phyloP scores from a whole-genome alignment of 2,329 filamentous ascomycete genomes.

The Nectriaceae sp. region DNA sequence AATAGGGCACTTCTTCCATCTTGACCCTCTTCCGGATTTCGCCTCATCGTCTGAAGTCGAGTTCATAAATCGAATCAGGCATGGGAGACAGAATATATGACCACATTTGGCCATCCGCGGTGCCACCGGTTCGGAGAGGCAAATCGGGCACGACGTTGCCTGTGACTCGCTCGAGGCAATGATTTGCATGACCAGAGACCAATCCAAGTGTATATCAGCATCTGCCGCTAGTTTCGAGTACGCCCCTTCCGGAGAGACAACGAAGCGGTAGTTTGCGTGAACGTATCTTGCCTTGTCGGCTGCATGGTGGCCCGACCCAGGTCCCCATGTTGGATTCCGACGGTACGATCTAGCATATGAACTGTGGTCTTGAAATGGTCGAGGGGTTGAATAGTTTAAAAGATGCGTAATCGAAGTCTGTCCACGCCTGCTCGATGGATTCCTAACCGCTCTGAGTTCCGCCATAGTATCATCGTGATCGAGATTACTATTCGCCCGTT shows the following conservation, averaged over 20 bases:
- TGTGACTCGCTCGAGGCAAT: slow-evolving; percentile 90
- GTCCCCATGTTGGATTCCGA: slow-evolving; percentile 77
- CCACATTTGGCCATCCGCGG: slow-evolving; percentile 97
- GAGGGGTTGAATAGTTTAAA: slow-evolving; percentile 84
- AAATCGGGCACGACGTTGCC: slow-evolving; percentile 88
- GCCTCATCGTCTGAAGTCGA: slow-evolving; percentile 69
- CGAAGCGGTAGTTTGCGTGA: slow-evolving; percentile 96
- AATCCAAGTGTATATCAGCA: slow-evolving; percentile 87
- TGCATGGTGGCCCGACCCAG: slow-evolving; percentile 86
- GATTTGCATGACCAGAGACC: slow-evolving; percentile 88
- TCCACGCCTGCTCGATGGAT: slow-evolving; percentile 72
- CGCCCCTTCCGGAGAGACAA: slow-evolving; percentile 79
- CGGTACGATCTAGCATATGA: slow-evolving; percentile 59
- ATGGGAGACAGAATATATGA: slow-evolving; percentile 94
- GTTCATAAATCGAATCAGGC: slow-evolving; percentile 94
- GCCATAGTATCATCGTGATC: slow-evolving; percentile 86
- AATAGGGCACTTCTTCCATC: slow-evolving; percentile 95
- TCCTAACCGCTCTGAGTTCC: slow-evolving; percentile 66
- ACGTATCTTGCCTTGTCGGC: slow-evolving; percentile 88
- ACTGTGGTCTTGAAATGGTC: slow-evolving; percentile 63
- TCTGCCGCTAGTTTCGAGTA: slow-evolving; percentile 82
- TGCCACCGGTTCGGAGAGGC: slow-evolving; percentile 87
- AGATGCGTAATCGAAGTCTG: slow-evolving; percentile 97
- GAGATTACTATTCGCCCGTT: slow-evolving; percentile 41
- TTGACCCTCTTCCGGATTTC: slow-evolving; percentile 66